Conservation (phyloP, 1,139 yeast species). For the Yamadazyma sp. region DNA sequence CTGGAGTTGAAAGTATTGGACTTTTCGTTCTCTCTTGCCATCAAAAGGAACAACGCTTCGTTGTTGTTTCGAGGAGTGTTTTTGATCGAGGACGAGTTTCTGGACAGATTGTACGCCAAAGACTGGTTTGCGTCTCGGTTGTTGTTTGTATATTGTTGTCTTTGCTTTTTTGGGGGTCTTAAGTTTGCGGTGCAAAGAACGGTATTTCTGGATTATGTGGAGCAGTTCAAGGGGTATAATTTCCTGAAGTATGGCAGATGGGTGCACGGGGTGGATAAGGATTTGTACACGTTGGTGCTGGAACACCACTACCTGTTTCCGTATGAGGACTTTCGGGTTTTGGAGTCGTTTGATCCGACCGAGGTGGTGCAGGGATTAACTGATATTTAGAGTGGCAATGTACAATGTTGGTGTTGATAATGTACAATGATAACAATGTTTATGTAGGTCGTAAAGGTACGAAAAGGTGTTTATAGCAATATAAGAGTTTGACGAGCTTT, state of each 20-base stretch:
- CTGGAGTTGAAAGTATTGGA: conserved; percentile 9
- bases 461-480: no score
- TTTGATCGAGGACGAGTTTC: conserved; percentile 14
- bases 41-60: conserved; percentile 7
- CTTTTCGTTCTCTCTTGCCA: conserved; percentile 5
- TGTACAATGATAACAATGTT: no score
- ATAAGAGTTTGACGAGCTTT: no score
- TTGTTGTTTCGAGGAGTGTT: conserved; percentile 28
- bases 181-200: conserved; percentile 12
- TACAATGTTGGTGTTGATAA: no score
- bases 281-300: conserved; percentile 13
- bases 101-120: conserved; percentile 15
- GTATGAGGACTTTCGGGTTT: neutral
- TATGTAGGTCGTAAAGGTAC: no score
- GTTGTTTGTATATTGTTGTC: conserved; percentile 21
- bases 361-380: no score
- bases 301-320: conserved; percentile 4
- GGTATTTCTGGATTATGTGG: conserved; percentile 23
- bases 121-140: conserved; percentile 25
- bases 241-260: conserved; percentile 18
- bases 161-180: conserved; percentile 21
- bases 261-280: conserved; percentile 18
- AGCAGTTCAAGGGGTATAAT: conserved; percentile 20
- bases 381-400: no score
- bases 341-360: conserved; percentile 4